phyloP scores from a whole-genome alignment of 805 yeast species.

The Saccharomycopsis amapae region DNA sequence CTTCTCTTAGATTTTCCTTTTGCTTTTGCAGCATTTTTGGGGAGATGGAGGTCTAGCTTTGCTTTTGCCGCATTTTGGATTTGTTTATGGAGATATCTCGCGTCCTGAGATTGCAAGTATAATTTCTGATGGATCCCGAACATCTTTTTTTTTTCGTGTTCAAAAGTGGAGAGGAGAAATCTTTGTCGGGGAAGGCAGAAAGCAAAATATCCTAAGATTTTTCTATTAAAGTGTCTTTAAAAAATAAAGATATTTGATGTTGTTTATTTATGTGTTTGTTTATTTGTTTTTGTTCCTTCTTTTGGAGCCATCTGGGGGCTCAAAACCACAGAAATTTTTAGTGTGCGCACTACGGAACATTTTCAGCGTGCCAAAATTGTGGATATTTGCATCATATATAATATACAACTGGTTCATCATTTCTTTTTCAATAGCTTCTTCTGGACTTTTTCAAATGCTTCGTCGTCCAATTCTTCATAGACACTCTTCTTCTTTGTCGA shows the following conservation, averaged over 20 bases:
- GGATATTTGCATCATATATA: too few relatives aligned
- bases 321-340: too few relatives aligned
- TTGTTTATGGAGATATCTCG: constrained; percentile 41
- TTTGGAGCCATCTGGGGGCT: too few relatives aligned
- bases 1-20: neutral
- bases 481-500: constrained; percentile 27
- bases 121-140: constrained; percentile 35
- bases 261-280: too few relatives aligned
- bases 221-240: too few relatives aligned
- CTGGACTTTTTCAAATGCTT: constrained; percentile 43
- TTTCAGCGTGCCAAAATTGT: too few relatives aligned
- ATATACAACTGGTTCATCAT: too few relatives aligned
- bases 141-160: constrained; percentile 7
- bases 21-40: constrained; percentile 19
- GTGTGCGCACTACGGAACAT: too few relatives aligned
- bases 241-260: too few relatives aligned
- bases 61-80: constrained; percentile 35
- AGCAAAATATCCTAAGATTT: too few relatives aligned
- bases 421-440: constrained; percentile 31
- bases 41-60: constrained; percentile 45
- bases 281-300: too few relatives aligned
- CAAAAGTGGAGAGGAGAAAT: neutral
- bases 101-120: constrained; percentile 45
- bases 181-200: too few relatives aligned
- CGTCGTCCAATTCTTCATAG: constrained; percentile 40